phyloP scores from a whole-genome alignment of 75 land plant species.

The Isoetes taiwanensis region DNA sequence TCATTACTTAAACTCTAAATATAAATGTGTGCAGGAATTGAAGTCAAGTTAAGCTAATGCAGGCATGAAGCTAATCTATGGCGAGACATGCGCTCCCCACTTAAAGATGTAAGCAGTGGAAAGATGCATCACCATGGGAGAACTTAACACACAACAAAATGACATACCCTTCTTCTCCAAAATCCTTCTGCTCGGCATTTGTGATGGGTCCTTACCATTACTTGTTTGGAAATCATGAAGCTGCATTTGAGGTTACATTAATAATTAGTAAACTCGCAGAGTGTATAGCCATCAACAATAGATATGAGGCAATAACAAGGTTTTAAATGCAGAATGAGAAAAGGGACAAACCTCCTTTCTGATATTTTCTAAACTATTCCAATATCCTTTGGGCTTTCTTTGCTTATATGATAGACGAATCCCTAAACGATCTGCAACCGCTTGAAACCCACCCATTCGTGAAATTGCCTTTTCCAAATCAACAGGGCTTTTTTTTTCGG shows the following conservation, averaged over 20 bases:
- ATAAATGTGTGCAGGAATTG: too few relatives aligned
- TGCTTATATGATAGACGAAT: conserved; percentile 75
- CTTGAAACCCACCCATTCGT: conserved; percentile 87
- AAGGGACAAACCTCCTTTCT: conserved; percentile 54
- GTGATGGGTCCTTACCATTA: conserved; percentile 64
- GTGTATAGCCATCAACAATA: neutral
- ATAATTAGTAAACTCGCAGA: neutral
- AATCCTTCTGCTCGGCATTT: conserved; percentile 78
- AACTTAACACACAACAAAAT: too few relatives aligned
- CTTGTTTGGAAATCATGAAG: conserved; percentile 56
- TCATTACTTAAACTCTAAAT: too few relatives aligned
- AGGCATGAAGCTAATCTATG: too few relatives aligned
- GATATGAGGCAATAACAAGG: neutral
- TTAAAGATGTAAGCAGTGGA: too few relatives aligned
- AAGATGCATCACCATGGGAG: too few relatives aligned
- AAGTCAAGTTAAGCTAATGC: too few relatives aligned
- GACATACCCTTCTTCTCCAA: conserved; percentile 71
- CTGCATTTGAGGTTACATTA: conserved; percentile 20
- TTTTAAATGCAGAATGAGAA: neutral
- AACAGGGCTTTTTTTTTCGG: too few relatives aligned
- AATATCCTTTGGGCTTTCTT: conserved; percentile 86
- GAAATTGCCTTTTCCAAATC: conserved; percentile 94
- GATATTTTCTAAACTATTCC: conserved; percentile 87
- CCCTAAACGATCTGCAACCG: conserved; percentile 60
- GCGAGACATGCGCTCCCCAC: too few relatives aligned